phyloP scores from a whole-genome alignment of 768 basidiomycete species.

The Lactarius hatsudake region DNA sequence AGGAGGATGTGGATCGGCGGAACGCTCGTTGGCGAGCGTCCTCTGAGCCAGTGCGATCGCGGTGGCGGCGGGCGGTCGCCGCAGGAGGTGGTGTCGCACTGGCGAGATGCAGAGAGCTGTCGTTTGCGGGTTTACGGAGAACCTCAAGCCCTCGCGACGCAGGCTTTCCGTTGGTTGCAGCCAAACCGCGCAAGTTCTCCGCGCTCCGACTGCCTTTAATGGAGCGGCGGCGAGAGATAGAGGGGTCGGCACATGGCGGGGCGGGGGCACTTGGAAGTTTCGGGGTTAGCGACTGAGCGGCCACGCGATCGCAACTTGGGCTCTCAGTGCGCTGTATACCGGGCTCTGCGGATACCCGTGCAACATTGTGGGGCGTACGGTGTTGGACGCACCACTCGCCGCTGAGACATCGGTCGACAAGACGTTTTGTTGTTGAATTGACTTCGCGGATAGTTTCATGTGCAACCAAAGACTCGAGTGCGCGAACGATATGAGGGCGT shows the following conservation, averaged over 20 bases:
- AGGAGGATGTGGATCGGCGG: neutral
- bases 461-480: slow-evolving; percentile 73
- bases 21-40: neutral
- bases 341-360: slow-evolving; percentile 7
- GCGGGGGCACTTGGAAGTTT: slow-evolving; percentile 30
- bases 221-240: slow-evolving; percentile 38
- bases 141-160: slow-evolving; percentile 19
- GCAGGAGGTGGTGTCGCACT: neutral
- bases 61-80: neutral
- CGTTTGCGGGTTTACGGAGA: slow-evolving; percentile 32
- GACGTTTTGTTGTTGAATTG: slow-evolving; percentile 80
- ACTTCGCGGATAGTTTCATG: slow-evolving; percentile 78
- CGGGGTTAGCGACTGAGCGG: slow-evolving; percentile 24
- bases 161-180: slow-evolving; percentile 5
- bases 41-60: slow-evolving; percentile 8
- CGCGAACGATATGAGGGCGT: slow-evolving; percentile 80
- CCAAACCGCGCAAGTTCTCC: slow-evolving; percentile 47
- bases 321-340: slow-evolving; percentile 29
- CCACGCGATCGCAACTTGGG: slow-evolving; percentile 37
- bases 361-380: slow-evolving; percentile 37
- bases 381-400: slow-evolving; percentile 85
- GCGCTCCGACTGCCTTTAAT: slow-evolving; percentile 66
- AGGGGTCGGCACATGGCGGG: slow-evolving; percentile 34
- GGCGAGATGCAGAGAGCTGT: slow-evolving; percentile 34
- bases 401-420: slow-evolving; percentile 86